Conservation (phyloP, 1,139 yeast species). For the Arxiozyma slooffiae region DNA sequence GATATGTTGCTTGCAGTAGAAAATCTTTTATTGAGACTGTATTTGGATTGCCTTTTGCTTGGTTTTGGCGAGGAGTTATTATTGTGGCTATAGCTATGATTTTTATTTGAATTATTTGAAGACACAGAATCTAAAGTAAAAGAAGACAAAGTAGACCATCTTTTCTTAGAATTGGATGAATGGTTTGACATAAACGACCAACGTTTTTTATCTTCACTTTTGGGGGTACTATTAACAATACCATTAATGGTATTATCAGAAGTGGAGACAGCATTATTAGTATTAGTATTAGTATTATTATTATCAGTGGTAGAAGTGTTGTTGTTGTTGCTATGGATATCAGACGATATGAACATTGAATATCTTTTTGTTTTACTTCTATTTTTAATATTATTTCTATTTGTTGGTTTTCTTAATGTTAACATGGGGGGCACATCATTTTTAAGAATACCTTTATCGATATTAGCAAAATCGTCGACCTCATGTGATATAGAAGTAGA, state of each 20-base stretch:
- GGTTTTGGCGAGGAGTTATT: not conserved
- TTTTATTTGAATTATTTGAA: constrained; percentile 11
- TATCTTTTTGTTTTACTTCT: not conserved
- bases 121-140: constrained; percentile 11
- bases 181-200: constrained; percentile 28
- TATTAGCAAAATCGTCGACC: constrained; percentile 10
- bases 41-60: constrained; percentile 12
- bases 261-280: constrained; percentile 15
- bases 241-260: not conserved
- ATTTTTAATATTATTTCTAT: not conserved
- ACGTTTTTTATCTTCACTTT: constrained; percentile 15
- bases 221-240: not conserved
- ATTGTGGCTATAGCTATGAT: constrained; percentile 1
- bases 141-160: constrained; percentile 27
- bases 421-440: not conserved
- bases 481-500: not conserved
- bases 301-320: not conserved
- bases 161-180: constrained; percentile 23
- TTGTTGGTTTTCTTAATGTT: not conserved
- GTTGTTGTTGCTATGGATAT: not conserved
- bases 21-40: constrained; percentile 15
- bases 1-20: constrained; percentile 13
- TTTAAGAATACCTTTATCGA: not conserved
- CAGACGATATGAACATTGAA: not conserved
- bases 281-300: too few species aligned